Percentiles rank a stretch among this genome's conserved stretches.
These are phyloP conservation scores for Venustampulla echinocandica DNA, from an alignment of 495 filamentous ascomycete genomes.

Conservation along the genomic window DNA sequence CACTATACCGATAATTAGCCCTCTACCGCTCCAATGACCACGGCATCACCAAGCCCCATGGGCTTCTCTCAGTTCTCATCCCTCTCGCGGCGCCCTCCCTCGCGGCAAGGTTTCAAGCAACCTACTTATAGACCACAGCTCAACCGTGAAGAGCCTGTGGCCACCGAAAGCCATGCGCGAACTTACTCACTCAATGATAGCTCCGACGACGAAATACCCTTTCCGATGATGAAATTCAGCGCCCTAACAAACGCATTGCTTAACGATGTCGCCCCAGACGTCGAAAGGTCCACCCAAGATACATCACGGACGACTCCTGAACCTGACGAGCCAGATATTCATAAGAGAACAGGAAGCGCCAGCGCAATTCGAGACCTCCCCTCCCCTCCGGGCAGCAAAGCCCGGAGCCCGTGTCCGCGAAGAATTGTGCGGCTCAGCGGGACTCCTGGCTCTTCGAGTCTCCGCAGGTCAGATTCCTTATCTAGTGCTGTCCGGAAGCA, in stretches of 20 bases:
- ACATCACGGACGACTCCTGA: conserved; percentile 7
- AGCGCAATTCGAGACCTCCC: conserved; percentile 1
- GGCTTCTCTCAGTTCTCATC: conserved; percentile 22
- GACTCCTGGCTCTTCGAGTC: conserved; percentile 19
- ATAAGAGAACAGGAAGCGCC: conserved; percentile 7
- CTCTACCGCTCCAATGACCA: conserved; percentile 22
- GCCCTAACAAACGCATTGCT: conserved; percentile 70
- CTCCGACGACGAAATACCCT: conserved; percentile 63
- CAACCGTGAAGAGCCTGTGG: conserved; percentile 4
- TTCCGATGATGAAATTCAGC: conserved; percentile 73
- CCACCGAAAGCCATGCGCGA: conserved; percentile 10
- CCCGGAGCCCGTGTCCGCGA: conserved; percentile 17
- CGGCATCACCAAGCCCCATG: conserved; percentile 25
- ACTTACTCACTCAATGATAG: conserved; percentile 43
- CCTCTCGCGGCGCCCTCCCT: conserved; percentile 19
- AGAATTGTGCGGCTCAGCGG: conserved; percentile 21
- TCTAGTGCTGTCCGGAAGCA: conserved; percentile 13
- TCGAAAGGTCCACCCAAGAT: conserved; percentile 28
- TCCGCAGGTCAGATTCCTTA: conserved; percentile 17
- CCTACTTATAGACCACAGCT: conserved; percentile 7
- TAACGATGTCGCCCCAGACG: conserved; percentile 48
- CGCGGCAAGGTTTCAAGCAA: conserved; percentile 15
- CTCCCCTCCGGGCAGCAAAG: conserved; percentile 6
- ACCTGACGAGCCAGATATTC: not conserved
- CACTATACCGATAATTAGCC: too few species aligned